Conservation (phyloP, 495 filamentous ascomycete genomes). For the Lasiosphaeria hispida region DNA sequence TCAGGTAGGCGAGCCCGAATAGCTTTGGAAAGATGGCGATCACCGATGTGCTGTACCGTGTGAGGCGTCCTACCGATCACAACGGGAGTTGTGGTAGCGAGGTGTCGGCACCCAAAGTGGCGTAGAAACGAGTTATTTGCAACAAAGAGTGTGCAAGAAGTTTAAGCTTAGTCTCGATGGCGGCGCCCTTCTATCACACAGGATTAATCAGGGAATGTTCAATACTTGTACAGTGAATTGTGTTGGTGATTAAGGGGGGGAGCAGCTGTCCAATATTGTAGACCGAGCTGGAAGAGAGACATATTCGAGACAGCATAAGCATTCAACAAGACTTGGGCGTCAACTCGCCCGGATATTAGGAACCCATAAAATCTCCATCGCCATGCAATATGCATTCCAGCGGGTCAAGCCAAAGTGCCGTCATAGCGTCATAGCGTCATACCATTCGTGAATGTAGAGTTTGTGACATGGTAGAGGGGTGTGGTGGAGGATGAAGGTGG, state of each 20-base stretch:
- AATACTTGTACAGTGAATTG: constrained; percentile 1
- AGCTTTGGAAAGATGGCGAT: too few species aligned
- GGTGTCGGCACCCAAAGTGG: too few species aligned
- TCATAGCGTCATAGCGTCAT: neutral
- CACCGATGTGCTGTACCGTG: too few species aligned
- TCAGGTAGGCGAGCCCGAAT: too few species aligned
- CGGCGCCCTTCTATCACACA: constrained; percentile 22
- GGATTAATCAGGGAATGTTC: constrained; percentile 15
- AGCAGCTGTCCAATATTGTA: constrained; percentile 10
- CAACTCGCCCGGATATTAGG: neutral
- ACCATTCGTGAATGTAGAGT: neutral
- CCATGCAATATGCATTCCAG: neutral
- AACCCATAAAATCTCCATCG: neutral
- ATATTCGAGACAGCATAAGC: constrained; percentile 5
- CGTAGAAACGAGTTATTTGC: too few species aligned
- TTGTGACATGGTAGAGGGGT: neutral
- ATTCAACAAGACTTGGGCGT: neutral
- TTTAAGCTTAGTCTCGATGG: neutral
- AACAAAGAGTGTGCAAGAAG: too few species aligned
- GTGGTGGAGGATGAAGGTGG: neutral
- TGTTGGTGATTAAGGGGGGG: neutral
- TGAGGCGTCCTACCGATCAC: too few species aligned
- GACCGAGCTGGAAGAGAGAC: constrained; percentile 13
- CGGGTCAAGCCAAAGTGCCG: neutral
- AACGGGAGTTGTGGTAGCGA: too few species aligned